Base-by-base conservation (phyloP, 495 filamentous ascomycete species). In the Penicillium nucicola region DNA sequence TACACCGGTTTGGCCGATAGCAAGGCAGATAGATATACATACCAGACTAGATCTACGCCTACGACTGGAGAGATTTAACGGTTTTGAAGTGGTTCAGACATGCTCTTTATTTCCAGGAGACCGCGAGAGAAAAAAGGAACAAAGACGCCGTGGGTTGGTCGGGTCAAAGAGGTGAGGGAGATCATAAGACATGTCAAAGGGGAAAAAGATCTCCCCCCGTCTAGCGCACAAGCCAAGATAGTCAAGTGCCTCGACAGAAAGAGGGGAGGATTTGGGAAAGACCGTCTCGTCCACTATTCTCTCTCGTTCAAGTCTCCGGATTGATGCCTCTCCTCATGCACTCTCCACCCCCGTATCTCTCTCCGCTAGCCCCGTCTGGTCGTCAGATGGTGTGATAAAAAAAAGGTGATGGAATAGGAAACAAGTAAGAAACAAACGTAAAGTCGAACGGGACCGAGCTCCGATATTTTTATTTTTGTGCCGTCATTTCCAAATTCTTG, bases 61-160 rank as follows among this genome's bases (percentile, higher is more conserved):
- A 51, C 42, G 19, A 31, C 15, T 18, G 30, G 46, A 36, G 23
- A 56, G 31, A 58, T 52, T 45, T 53, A 57, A 65, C 56, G 40
- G 37, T 48, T 62, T 62, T 57, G 55, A 61, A 48, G 57, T 58
- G 50, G 64, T 65, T 60, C 53, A 64, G 60, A 64, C 62, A 66
- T 63, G 63, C 61, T 66, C 63, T 66, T 66, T 64, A 64, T 66
- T 66, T 64, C 63, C 63, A 66, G 60, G 63, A 66, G 63, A 59
- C 61, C 60, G 53, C 55, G 63, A 64, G 63, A 66, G 61, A 66
- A 64, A 61, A 55, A 45, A 59, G 51, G 63, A 61, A 61, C 60
- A 51, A 60, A 64, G 63, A 66, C 63, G 50, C 58, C 60, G 55
- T 63, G 58, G 61, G 51, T 52, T 45, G 52, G 35, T 59, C 57